Conservation (phyloP, 1,284 basidiomycete genomes). For the Gomphus bonarii region DNA sequence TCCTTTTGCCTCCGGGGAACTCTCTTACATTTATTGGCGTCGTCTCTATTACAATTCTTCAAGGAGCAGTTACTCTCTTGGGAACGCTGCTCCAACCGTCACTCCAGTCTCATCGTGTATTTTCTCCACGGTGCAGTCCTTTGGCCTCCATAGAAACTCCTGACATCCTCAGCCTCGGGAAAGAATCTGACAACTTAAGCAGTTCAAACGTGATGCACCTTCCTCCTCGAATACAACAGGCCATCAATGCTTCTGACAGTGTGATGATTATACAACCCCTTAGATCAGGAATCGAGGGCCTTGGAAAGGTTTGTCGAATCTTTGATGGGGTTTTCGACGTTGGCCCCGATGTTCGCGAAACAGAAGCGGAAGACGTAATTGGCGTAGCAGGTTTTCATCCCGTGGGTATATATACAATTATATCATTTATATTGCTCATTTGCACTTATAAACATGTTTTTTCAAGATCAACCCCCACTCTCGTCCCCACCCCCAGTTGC, state of each 20-base stretch:
- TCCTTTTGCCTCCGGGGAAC: slow-evolving; percentile 35
- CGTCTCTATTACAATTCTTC: slow-evolving; percentile 43
- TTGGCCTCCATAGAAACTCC: slow-evolving; percentile 42
- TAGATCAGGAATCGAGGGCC: slow-evolving; percentile 47
- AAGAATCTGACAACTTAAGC: background rate
- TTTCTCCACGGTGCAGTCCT: slow-evolving; percentile 57
- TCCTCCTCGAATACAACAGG: slow-evolving; percentile 12
- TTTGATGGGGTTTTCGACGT: slow-evolving; percentile 51
- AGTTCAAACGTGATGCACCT: background rate
- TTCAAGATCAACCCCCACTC: slow-evolving; percentile 1
- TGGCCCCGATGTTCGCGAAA: slow-evolving; percentile 25
- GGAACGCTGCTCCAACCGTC: slow-evolving; percentile 40
- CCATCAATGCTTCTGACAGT: slow-evolving; percentile 15
- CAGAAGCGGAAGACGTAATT: slow-evolving; percentile 21
- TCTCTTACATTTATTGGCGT: slow-evolving; percentile 50
- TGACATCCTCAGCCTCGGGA: background rate
- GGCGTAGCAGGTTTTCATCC: slow-evolving; percentile 43
- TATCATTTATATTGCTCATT: background rate
- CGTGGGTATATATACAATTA: slow-evolving; percentile 28
- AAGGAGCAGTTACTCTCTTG: slow-evolving; percentile 40
- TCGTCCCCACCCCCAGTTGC: slow-evolving; percentile 21
- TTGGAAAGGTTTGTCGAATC: slow-evolving; percentile 49
- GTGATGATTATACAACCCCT: slow-evolving; percentile 46
- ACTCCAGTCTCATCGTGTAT: slow-evolving; percentile 34
- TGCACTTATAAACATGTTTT: slow-evolving; percentile 12